Conservation (phyloP, 23 red algal species). For the Gracilaria domingensis region DNA sequence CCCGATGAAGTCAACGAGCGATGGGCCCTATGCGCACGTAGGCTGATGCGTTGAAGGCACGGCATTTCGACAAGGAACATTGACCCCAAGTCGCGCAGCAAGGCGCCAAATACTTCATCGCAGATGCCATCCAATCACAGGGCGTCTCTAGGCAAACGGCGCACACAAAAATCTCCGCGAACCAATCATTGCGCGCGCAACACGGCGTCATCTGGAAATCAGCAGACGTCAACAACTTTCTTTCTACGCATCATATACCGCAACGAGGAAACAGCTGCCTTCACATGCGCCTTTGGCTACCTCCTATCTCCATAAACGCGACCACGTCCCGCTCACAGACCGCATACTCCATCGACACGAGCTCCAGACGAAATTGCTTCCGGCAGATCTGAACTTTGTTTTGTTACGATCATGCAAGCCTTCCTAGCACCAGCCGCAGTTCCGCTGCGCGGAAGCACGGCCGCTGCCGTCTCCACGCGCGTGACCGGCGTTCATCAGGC, state of each 20-base stretch:
- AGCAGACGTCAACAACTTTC: not conserved
- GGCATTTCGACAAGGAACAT: not conserved
- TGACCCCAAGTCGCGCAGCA: not conserved
- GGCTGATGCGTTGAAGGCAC: not conserved
- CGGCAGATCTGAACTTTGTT: not conserved
- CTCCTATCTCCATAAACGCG: not conserved
- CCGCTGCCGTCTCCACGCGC: not conserved
- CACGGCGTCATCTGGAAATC: not conserved
- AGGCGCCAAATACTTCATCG: conserved; percentile 8
- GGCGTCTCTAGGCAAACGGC: not conserved
- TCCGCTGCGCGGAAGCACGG: conserved; percentile 13
- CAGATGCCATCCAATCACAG: not conserved
- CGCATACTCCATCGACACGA: not conserved
- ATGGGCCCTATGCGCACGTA: not conserved
- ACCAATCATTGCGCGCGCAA: not conserved
- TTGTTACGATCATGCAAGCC: not conserved
- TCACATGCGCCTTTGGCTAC: no score
- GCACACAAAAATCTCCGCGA: not conserved
- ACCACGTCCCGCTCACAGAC: not conserved
- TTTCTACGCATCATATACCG: not conserved
- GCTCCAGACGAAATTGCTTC: not conserved
- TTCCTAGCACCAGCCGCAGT: not conserved
- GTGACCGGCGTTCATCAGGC: not conserved
- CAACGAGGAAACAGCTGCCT: not conserved
- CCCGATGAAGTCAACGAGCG: no score